Conservation (phyloP, 257 asterid genomes). For the Solanum chmielewskii region DNA sequence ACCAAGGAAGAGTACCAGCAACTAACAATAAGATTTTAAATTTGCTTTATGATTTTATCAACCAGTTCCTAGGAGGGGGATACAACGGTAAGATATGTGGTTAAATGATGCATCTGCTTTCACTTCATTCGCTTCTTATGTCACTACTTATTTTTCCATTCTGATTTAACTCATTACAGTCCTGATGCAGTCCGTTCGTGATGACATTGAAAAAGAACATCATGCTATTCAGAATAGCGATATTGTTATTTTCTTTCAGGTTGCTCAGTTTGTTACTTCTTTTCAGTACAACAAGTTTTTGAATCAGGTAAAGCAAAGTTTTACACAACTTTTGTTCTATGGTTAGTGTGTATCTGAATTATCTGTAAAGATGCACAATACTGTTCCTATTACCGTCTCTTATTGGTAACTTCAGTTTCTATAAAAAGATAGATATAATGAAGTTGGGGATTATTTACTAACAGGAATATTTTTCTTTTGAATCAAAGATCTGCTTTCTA, state of each 20-base stretch:
- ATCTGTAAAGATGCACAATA: background rate
- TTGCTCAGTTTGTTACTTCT: slow-evolving; percentile 73
- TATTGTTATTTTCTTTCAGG: slow-evolving; percentile 58
- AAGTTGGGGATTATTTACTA: background rate
- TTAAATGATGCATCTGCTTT: background rate
- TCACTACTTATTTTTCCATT: background rate
- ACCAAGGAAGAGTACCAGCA: slow-evolving; percentile 54
- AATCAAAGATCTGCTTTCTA: background rate
- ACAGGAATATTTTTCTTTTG: background rate
- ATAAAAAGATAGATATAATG: background rate
- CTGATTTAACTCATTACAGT: slow-evolving; percentile 17
- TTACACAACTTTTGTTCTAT: background rate
- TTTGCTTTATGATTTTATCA: slow-evolving; percentile 52
- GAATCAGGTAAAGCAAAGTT: slow-evolving; percentile 38
- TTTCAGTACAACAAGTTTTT: slow-evolving; percentile 71
- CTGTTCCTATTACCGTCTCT: background rate
- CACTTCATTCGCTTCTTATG: background rate
- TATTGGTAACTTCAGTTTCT: background rate
- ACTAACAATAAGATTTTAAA: slow-evolving; percentile 37
- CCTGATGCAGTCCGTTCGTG: slow-evolving; percentile 74
- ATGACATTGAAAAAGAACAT: slow-evolving; percentile 78
- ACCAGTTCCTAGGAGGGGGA: slow-evolving; percentile 75
- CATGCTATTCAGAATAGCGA: slow-evolving; percentile 64
- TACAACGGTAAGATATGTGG: slow-evolving; percentile 53
- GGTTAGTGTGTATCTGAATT: background rate